Percentiles rank a stretch among this genome's conserved stretches.
These are phyloP conservation scores for Ustilago trichophora DNA, from an alignment of 1,284 basidiomycete species.

Conservation along the genomic window DNA sequence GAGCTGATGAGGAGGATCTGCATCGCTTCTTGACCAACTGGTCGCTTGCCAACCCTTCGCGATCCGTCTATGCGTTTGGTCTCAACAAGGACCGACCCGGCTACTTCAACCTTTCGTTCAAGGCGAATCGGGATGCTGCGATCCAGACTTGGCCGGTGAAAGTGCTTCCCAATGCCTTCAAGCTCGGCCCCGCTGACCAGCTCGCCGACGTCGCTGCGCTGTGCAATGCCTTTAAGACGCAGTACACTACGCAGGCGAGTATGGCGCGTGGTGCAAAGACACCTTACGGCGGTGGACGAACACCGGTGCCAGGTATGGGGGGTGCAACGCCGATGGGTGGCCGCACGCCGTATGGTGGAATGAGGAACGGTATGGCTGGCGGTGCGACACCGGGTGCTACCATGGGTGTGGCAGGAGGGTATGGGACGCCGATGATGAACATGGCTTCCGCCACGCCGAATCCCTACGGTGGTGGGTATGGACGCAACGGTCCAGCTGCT, in stretches of 20 bases:
- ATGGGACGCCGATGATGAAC: constrained; percentile 29
- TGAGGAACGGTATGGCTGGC: constrained; percentile 26
- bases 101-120: constrained; percentile 91
- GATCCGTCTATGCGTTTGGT: constrained; percentile 95
- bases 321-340: constrained; percentile 39
- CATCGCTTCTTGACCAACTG: constrained; percentile 60
- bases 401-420: constrained; percentile 19
- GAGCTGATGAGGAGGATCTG: constrained; percentile 83
- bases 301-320: constrained; percentile 41
- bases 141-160: constrained; percentile 67
- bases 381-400: constrained; percentile 20
- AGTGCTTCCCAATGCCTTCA: constrained; percentile 63
- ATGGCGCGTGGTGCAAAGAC: constrained; percentile 54
- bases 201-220: constrained; percentile 61
- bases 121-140: constrained; percentile 73
- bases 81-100: constrained; percentile 89
- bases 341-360: constrained; percentile 25
- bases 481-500: constrained; percentile 7
- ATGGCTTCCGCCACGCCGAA: constrained; percentile 38
- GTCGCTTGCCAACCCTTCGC: constrained; percentile 87
- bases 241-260: constrained; percentile 60
- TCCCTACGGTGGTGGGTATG: constrained; percentile 28
- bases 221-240: constrained; percentile 66
- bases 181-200: constrained; percentile 61
- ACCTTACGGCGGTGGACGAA: constrained; percentile 48